Percentiles rank a stretch among this genome's conserved stretches.
Conservation (phyloP, 768 basidiomycete genomes). For the Boletus barrowsii region DNA sequence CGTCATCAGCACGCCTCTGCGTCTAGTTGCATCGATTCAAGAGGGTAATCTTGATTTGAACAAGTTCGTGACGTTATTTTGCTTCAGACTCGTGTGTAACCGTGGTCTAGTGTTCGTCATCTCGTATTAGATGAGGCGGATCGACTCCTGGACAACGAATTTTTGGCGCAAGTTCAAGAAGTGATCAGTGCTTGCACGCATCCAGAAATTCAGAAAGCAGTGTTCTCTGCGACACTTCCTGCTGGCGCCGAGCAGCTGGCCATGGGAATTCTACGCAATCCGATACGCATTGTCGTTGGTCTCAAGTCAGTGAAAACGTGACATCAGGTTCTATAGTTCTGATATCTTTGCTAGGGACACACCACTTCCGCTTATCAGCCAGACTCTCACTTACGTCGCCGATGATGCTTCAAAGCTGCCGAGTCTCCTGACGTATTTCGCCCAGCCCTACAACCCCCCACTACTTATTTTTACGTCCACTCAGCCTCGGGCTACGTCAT, state of each 20-base stretch:
- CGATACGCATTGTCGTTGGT: conserved; percentile 93
- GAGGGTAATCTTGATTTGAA: conserved; percentile 60
- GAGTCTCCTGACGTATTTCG: conserved; percentile 76
- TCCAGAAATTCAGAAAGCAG: conserved; percentile 71
- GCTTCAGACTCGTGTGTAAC: conserved; percentile 5
- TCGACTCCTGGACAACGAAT: conserved; percentile 85
- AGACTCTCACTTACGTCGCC: conserved; percentile 87
- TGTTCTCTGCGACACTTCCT: conserved; percentile 95
- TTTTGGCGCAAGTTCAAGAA: conserved; percentile 85
- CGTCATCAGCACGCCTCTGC: conserved; percentile 88
- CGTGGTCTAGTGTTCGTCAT: conserved; percentile 65
- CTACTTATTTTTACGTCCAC: conserved; percentile 88
- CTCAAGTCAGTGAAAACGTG: conserved; percentile 64
- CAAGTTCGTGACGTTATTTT: conserved; percentile 53
- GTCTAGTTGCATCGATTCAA: conserved; percentile 79
- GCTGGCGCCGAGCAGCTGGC: conserved; percentile 84
- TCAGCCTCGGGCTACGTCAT: conserved; percentile 78
- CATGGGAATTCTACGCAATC: conserved; percentile 78
- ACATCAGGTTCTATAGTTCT: conserved; percentile 5
- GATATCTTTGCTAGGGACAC: conserved; percentile 65
- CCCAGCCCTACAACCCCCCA: conserved; percentile 85
- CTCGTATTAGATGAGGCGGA: conserved; percentile 90
- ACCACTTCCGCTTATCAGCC: conserved; percentile 85
- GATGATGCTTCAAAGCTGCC: conserved; percentile 94
- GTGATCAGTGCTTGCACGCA: conserved; percentile 76